Evolutionary conservation across 768 basidiomycete genomes (phyloP).

Genomic region (Rhodotorula kratochvilovae): DNA sequence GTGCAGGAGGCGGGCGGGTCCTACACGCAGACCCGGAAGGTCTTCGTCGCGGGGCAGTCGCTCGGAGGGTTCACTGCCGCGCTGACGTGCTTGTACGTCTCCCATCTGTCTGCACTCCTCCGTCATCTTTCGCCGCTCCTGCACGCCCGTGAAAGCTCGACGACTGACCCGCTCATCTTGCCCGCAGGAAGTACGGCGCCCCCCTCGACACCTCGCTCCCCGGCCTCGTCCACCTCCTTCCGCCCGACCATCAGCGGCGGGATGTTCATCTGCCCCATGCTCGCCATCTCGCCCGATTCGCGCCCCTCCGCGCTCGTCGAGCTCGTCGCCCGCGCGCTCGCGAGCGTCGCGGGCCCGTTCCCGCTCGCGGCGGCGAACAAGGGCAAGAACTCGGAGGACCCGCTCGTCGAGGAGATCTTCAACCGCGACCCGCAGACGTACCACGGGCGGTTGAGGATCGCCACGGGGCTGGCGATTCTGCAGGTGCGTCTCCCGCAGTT

Average conservation of each 20-base stretch:
- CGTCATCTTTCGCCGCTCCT: too few species aligned
- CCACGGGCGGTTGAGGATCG: slow-evolving; percentile 37
- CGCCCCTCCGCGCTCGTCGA: slow-evolving; percentile 33
- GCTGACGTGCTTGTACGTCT: slow-evolving; percentile 26
- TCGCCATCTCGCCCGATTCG: slow-evolving; percentile 38
- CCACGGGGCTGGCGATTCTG: slow-evolving; percentile 34
- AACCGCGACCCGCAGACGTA: slow-evolving; percentile 34
- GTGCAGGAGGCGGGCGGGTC: slow-evolving; percentile 4
- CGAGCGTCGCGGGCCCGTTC: slow-evolving; percentile 29
- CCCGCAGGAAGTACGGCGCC: slow-evolving; percentile 29
- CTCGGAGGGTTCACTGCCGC: slow-evolving; percentile 39
- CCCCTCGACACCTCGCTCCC: slow-evolving; percentile 22
- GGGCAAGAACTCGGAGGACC: slow-evolving; percentile 40
- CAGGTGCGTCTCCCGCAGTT: not conserved
- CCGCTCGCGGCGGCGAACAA: slow-evolving; percentile 40
- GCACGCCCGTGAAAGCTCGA: too few species aligned
- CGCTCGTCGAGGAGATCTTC: slow-evolving; percentile 33
- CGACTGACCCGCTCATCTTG: not conserved
- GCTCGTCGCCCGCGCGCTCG: slow-evolving; percentile 32
- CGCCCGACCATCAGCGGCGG: slow-evolving; percentile 34
- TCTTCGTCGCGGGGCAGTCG: slow-evolving; percentile 38
- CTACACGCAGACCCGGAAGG: slow-evolving; percentile 31
- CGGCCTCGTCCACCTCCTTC: not conserved
- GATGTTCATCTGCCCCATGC: slow-evolving; percentile 41
- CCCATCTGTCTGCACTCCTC: not conserved